These are phyloP conservation scores for Asterochloris erici DNA, from an alignment of 139 green algal genomes.

Conservation along the genomic window DNA sequence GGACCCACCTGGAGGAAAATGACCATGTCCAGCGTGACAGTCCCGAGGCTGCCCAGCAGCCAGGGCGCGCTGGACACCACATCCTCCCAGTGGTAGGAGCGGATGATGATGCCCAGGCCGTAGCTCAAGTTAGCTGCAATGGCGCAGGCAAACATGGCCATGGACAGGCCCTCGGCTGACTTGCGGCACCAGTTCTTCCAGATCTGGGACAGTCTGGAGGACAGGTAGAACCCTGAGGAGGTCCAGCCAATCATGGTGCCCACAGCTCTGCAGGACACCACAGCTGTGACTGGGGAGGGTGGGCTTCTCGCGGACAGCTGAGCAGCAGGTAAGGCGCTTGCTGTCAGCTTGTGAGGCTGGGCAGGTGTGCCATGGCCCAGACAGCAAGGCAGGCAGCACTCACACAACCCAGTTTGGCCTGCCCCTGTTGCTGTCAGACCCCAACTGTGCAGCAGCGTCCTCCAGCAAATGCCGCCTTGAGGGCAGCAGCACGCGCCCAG, in stretches of 20 bases:
- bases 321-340: background rate
- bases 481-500: too few species aligned
- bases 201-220: slow-evolving; percentile 76
- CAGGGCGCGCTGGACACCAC: slow-evolving; percentile 71
- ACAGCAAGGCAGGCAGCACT: too few species aligned
- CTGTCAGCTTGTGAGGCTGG: background rate
- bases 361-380: too few species aligned
- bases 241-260: slow-evolving; percentile 61
- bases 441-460: too few species aligned
- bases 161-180: slow-evolving; percentile 34
- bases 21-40: slow-evolving; percentile 70
- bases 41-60: slow-evolving; percentile 81
- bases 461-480: too few species aligned
- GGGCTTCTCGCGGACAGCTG: background rate
- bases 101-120: slow-evolving; percentile 66
- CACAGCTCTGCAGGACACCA: slow-evolving; percentile 7
- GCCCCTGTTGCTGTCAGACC: too few species aligned
- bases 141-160: slow-evolving; percentile 24
- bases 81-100: slow-evolving; percentile 35
- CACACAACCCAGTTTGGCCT: too few species aligned
- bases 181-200: slow-evolving; percentile 63
- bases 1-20: slow-evolving; percentile 62
- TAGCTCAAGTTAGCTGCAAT: slow-evolving; percentile 23
- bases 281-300: too few species aligned
- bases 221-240: slow-evolving; percentile 80